Evolutionary conservation across 305 asterid genomes (phyloP).

Genomic region (Rubia tinctorum): DNA sequence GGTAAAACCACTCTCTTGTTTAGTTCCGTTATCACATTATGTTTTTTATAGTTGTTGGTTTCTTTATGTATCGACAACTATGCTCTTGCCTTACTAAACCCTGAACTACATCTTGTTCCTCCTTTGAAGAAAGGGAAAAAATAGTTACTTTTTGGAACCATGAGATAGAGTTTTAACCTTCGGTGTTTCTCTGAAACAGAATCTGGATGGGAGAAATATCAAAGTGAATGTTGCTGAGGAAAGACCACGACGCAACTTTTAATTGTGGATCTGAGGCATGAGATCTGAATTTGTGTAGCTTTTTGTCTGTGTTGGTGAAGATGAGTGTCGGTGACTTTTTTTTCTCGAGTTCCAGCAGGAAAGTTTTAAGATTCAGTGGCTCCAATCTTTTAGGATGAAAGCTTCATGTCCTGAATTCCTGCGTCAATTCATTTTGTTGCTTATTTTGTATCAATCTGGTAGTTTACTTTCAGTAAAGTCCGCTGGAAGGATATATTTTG

Average conservation of each 20-base stretch:
- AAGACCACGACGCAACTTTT: slow-evolving; percentile 54
- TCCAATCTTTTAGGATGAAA: slow-evolving; percentile 3
- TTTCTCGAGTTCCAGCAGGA: slow-evolving; percentile 1
- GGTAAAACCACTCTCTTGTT: slow-evolving; percentile 33
- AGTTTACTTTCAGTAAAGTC: background rate
- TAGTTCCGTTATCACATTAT: background rate
- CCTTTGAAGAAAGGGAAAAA: background rate
- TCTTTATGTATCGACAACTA: too few species aligned
- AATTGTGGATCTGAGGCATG: slow-evolving; percentile 18
- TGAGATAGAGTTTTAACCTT: background rate
- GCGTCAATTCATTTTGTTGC: slow-evolving; percentile 1
- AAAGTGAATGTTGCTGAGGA: slow-evolving; percentile 74
- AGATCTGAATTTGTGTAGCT: background rate
- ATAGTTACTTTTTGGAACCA: background rate
- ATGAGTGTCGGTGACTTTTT: background rate
- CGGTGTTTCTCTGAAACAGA: slow-evolving; percentile 39
- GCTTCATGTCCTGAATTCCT: slow-evolving; percentile 1
- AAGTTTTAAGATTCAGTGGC: background rate
- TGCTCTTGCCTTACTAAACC: background rate
- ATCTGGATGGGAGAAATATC: slow-evolving; percentile 73
- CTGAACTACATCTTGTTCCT: background rate
- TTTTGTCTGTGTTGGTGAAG: background rate
- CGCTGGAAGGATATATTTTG: background rate
- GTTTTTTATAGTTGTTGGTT: too few species aligned
- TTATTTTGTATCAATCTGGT: background rate